These are phyloP conservation scores for Cladosporium velox DNA, from an alignment of 2,329 filamentous ascomycete species.

Conservation along the genomic window DNA sequence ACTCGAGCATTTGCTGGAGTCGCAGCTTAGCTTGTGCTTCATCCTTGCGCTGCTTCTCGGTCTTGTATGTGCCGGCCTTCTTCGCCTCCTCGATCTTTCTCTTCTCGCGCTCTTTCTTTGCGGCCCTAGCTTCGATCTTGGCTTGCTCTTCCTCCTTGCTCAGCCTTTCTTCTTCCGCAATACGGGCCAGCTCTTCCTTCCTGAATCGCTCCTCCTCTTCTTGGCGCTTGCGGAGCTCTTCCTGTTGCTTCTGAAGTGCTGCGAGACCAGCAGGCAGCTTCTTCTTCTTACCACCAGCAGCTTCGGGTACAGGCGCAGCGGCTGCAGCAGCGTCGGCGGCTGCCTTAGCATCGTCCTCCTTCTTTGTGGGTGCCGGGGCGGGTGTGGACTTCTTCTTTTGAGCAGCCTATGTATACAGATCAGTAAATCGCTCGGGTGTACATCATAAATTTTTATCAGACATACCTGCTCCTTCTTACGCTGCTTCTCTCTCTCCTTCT, in stretches of 20 bases:
- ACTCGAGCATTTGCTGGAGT: constrained; percentile 80
- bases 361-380: constrained; percentile 36
- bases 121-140: constrained; percentile 70
- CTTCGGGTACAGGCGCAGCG: constrained; percentile 44
- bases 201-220: constrained; percentile 62
- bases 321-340: constrained; percentile 53
- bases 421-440: not conserved
- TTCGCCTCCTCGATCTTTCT: constrained; percentile 84
- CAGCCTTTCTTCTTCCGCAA: constrained; percentile 66
- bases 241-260: constrained; percentile 78
- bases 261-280: constrained; percentile 77
- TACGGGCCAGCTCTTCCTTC: constrained; percentile 65
- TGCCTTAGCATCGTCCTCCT: constrained; percentile 34
- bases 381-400: constrained; percentile 74
- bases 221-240: constrained; percentile 66
- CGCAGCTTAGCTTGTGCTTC: constrained; percentile 77
- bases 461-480: constrained; percentile 84
- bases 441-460: constrained; percentile 50
- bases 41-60: constrained; percentile 81
- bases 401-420: constrained; percentile 58
- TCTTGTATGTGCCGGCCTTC: constrained; percentile 83
- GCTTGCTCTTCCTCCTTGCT: constrained; percentile 68
- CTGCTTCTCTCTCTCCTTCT: constrained; percentile 98
- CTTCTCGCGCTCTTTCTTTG: constrained; percentile 85
- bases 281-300: constrained; percentile 73